Evolutionary conservation across 176 grass and related monocot genomes (phyloP), one percentile per base, ranked within the genome.

Genomic region (Oryza nivara): DNA sequence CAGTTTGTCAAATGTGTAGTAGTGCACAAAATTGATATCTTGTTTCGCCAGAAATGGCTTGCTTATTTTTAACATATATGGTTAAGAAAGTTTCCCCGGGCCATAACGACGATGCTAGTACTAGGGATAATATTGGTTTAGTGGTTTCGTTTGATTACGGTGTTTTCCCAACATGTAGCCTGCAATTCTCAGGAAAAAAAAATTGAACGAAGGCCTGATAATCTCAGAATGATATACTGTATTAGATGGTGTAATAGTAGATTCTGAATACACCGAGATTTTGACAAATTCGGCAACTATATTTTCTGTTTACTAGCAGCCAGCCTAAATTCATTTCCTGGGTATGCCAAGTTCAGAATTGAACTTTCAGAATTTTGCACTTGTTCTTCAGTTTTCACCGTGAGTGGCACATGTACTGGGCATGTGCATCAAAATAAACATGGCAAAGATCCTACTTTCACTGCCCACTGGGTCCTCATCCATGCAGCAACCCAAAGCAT

Each of bases 1-100:
- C 32, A 80, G 40, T 45, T 45, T 4, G 36, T 72, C n/a, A 28
- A 56, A 44, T 34, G 63, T 68, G 67, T 20, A 47, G 67, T 20
- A 47, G 66, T 67, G 58, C 66, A 43, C n/a, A 86, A 86, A 32
- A 32, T 6, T 40, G 41, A 65, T 65, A 20, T 20, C 26, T 54
- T 51, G 74, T 43, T 73, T 78, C 77, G 74, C 61, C 47, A 60
- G 44, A 88, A 74, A 25, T 47, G 74, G 35, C 19, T 47, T 32
- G 41, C 46, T 73, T 72, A 32, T 23, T 73, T 26, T 51, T 1
- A 47, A 32, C 30, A n/a, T 65, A 40, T 49, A 32, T 34, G 65
- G 40, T 65, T 65, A 73, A n/a, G 54, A 73, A 35, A 45, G 30
- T 45, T 58, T 41, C 67, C 72, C 67, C 65, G 26, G 26, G 26